Conservation (phyloP, 2,329 filamentous ascomycete genomes). For the Diaporthe citrichinensis region DNA sequence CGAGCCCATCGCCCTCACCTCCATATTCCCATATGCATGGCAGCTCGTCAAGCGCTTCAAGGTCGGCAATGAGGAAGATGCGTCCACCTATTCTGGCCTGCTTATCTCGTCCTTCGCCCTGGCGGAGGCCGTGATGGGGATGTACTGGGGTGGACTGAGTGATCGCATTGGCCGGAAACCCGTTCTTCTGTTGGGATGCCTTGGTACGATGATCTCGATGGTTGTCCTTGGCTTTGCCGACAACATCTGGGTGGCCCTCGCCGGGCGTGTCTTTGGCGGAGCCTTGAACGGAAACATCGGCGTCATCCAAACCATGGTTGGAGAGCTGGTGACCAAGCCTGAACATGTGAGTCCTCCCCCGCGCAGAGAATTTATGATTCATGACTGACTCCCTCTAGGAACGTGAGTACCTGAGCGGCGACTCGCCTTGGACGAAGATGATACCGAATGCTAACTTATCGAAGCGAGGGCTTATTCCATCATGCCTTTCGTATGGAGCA, state of each 20-base stretch:
- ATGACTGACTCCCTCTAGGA: slow-evolving; percentile 35
- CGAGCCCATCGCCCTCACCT: slow-evolving; percentile 92
- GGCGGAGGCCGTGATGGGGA: slow-evolving; percentile 85
- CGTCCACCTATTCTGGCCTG: slow-evolving; percentile 89
- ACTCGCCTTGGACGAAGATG: neutral
- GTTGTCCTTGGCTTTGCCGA: slow-evolving; percentile 85
- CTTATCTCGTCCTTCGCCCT: slow-evolving; percentile 90
- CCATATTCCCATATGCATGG: slow-evolving; percentile 94
- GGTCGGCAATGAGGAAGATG: slow-evolving; percentile 79
- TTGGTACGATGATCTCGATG: slow-evolving; percentile 87
- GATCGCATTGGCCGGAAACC: slow-evolving; percentile 87
- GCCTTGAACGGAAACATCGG: slow-evolving; percentile 93
- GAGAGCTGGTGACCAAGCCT: slow-evolving; percentile 85
- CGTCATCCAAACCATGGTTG: slow-evolving; percentile 93
- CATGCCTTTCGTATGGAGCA: slow-evolving; percentile 95
- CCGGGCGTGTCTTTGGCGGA: slow-evolving; percentile 83
- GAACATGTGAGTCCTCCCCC: slow-evolving; percentile 75
- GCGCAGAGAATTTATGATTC: neutral
- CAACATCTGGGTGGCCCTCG: slow-evolving; percentile 87
- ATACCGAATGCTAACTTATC: slow-evolving; percentile 40
- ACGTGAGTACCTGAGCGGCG: slow-evolving; percentile 68
- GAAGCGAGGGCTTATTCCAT: slow-evolving; percentile 86
- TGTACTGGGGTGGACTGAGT: slow-evolving; percentile 89
- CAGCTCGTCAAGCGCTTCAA: slow-evolving; percentile 83
- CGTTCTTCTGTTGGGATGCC: slow-evolving; percentile 83